A percentile compares a stretch with the other conserved stretches of the same genome.
phyloP scores from a whole-genome alignment of 179 eudicot genomes.

The Gypsophila paniculata region DNA sequence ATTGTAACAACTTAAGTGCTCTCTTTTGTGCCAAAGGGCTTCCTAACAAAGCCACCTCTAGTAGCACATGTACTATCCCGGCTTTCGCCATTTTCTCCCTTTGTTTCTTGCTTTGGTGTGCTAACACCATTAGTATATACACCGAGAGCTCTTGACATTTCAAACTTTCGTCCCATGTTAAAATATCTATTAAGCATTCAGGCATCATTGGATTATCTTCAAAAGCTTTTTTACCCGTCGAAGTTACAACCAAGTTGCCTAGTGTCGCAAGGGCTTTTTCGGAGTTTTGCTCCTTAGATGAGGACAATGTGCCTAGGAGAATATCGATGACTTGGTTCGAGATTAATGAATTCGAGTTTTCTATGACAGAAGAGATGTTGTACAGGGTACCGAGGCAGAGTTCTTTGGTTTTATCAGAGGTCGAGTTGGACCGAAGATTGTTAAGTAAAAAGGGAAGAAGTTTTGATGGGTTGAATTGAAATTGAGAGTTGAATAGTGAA shows the following conservation, averaged over 20 bases:
- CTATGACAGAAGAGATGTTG: constrained; percentile 62
- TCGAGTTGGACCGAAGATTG: constrained; percentile 47
- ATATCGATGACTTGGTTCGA: constrained; percentile 38
- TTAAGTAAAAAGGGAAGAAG: constrained; percentile 43
- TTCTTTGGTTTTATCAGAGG: constrained; percentile 36
- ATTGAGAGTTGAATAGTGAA: constrained; percentile 49
- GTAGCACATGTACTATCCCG: constrained; percentile 65
- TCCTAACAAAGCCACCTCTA: constrained; percentile 74
- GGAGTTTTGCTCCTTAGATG: constrained; percentile 40
- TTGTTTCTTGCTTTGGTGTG: constrained; percentile 59
- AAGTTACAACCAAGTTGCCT: constrained; percentile 69
- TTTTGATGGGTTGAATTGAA: constrained; percentile 39
- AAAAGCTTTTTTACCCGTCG: constrained; percentile 56
- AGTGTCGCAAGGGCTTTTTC: constrained; percentile 75
- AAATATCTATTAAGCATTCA: constrained; percentile 55
- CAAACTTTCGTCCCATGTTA: constrained; percentile 70
- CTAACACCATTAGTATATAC: constrained; percentile 74
- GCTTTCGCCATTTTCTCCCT: constrained; percentile 59
- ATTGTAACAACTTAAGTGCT: constrained; percentile 67
- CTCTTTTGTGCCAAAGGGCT: constrained; percentile 80
- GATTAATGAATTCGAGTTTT: constrained; percentile 43
- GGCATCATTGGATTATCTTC: constrained; percentile 55
- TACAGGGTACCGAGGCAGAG: constrained; percentile 48
- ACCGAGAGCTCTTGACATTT: constrained; percentile 66
- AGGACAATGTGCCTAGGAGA: constrained; percentile 37